phyloP scores from a whole-genome alignment of 805 yeast genomes.

The Yamadazyma philogaea region DNA sequence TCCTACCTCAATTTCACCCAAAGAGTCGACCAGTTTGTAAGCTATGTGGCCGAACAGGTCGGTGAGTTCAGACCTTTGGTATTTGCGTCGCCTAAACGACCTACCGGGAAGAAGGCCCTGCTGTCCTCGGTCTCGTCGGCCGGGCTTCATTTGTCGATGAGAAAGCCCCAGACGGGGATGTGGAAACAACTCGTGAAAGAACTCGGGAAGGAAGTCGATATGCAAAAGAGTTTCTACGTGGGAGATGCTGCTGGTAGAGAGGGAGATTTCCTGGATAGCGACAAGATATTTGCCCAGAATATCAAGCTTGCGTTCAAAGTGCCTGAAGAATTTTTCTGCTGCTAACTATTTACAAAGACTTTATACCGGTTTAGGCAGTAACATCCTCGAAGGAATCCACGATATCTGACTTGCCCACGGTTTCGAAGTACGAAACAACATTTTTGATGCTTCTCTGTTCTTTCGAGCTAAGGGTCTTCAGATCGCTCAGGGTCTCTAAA shows the following conservation, averaged over 20 bases:
- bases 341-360: constrained; percentile 13
- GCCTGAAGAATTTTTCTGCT: constrained; percentile 69
- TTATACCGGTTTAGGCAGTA: constrained; percentile 29
- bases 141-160: constrained; percentile 35
- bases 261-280: constrained; percentile 78
- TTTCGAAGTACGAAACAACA: constrained; percentile 60
- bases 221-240: constrained; percentile 56
- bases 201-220: constrained; percentile 35
- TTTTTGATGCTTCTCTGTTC: constrained; percentile 35
- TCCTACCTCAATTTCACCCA: constrained; percentile 38
- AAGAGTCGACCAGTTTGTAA: constrained; percentile 39
- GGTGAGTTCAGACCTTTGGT: constrained; percentile 32
- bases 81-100: constrained; percentile 63
- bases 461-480: constrained; percentile 15
- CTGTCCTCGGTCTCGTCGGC: constrained; percentile 21
- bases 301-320: constrained; percentile 52
- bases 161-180: constrained; percentile 85
- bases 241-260: constrained; percentile 96
- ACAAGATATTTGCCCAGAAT: constrained; percentile 61
- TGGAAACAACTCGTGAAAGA: constrained; percentile 52
- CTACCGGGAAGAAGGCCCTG: constrained; percentile 25
- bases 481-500: not conserved
- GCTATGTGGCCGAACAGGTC: constrained; percentile 21
- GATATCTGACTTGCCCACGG: constrained; percentile 50
- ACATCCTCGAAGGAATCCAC: constrained; percentile 20